A percentile compares a stretch with the other conserved stretches of the same genome.
Conservation (phyloP, 768 basidiomycete genomes). For the Boletus sp. region DNA sequence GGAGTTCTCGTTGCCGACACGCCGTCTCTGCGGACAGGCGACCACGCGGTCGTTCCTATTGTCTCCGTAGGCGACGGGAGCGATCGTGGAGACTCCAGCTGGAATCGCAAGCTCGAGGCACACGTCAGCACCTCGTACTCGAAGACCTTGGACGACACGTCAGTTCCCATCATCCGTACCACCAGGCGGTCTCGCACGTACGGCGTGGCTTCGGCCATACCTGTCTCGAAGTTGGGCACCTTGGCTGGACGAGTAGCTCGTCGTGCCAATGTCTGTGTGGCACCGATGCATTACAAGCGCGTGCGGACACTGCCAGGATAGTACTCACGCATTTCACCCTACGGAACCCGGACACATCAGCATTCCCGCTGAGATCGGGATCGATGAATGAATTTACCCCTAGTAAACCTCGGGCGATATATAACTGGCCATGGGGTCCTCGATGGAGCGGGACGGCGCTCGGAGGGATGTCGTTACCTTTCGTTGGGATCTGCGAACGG, state of each 20-base stretch:
- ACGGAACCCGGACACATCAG: background rate
- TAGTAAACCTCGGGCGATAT: slow-evolving; percentile 19
- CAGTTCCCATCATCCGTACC: background rate
- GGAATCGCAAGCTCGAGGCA: slow-evolving; percentile 17
- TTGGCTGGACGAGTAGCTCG: slow-evolving; percentile 2
- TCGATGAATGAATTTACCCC: slow-evolving; percentile 2
- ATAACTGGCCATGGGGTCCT: slow-evolving; percentile 8
- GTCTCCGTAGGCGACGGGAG: background rate
- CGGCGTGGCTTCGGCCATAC: slow-evolving; percentile 6
- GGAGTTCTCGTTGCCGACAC: background rate
- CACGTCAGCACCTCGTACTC: slow-evolving; percentile 26
- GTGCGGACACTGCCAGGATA: background rate
- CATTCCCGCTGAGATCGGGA: background rate
- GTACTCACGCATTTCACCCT: slow-evolving; percentile 22
- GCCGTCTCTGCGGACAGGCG: background rate
- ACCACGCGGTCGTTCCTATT: background rate
- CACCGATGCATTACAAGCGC: background rate
- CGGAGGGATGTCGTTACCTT: slow-evolving; percentile 21
- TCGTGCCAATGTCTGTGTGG: slow-evolving; percentile 15
- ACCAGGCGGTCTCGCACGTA: slow-evolving; percentile 1
- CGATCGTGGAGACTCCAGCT: background rate
- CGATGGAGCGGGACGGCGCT: slow-evolving; percentile 12
- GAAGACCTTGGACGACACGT: slow-evolving; percentile 6
- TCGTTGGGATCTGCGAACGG: slow-evolving; percentile 7
- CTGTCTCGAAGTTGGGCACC: slow-evolving; percentile 17